phyloP scores from a whole-genome alignment of 176 grass and related monocot genomes.

The Guadua angustifolia region DNA sequence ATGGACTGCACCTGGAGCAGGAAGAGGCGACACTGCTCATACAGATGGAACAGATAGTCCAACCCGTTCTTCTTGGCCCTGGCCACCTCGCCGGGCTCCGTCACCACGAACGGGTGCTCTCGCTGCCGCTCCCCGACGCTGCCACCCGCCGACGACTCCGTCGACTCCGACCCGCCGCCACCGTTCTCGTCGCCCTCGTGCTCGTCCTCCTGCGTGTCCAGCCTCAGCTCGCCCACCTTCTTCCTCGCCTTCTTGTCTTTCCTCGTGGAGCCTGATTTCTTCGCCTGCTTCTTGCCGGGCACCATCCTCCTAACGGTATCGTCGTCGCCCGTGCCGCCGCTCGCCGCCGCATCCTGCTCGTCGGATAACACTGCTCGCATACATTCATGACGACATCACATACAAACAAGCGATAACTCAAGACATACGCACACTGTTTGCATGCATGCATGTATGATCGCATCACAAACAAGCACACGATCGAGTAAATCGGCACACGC shows the following conservation, averaged over 20 bases:
- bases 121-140: conserved; percentile 60
- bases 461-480: background rate
- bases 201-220: conserved; percentile 53
- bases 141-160: conserved; percentile 61
- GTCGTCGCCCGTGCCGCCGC: conserved; percentile 42
- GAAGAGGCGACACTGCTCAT: conserved; percentile 98
- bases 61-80: conserved; percentile 98
- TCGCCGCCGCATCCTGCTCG: conserved; percentile 47
- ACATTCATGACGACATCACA: background rate
- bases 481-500: too few species aligned
- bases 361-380: conserved; percentile 58
- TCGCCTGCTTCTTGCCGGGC: conserved; percentile 47
- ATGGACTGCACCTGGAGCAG: conserved; percentile 92
- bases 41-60: conserved; percentile 97
- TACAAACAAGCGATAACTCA: background rate
- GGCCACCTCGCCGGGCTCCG: conserved; percentile 94
- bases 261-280: conserved; percentile 35
- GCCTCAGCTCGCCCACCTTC: conserved; percentile 47
- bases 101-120: conserved; percentile 98
- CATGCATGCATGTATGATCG: background rate
- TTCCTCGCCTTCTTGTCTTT: conserved; percentile 51
- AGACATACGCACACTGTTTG: background rate
- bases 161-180: conserved; percentile 60
- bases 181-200: conserved; percentile 48
- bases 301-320: conserved; percentile 49